Evolutionary conservation across 805 yeast genomes (phyloP).

Genomic region (Maudiozyma turicensis): DNA sequence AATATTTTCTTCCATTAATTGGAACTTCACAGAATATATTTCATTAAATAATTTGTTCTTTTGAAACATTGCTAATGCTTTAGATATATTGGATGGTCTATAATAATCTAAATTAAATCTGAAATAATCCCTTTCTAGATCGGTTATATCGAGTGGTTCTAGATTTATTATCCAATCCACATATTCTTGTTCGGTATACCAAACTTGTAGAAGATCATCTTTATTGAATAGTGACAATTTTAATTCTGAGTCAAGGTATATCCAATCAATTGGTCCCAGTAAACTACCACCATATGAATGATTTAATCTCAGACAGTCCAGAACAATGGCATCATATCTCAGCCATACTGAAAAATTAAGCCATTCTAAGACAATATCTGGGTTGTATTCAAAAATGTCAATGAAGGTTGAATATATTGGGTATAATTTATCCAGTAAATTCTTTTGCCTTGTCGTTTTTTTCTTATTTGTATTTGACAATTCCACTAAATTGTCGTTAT

Average conservation of each 20-base stretch:
- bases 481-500: not conserved
- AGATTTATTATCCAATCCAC: constrained; percentile 13
- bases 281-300: constrained; percentile 17
- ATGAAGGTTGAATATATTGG: constrained; percentile 14
- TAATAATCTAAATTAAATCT: constrained; percentile 13
- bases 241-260: constrained; percentile 12
- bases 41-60: constrained; percentile 6
- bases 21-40: constrained; percentile 10
- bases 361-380: constrained; percentile 18
- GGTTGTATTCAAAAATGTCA: constrained; percentile 19
- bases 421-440: constrained; percentile 6
- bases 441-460: constrained; percentile 1
- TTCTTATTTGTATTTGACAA: not conserved
- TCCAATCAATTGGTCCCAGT: constrained; percentile 18
- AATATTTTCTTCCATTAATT: constrained; percentile 7
- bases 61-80: constrained; percentile 5
- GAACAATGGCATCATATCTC: constrained; percentile 22
- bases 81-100: constrained; percentile 2
- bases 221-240: constrained; percentile 17
- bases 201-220: constrained; percentile 19
- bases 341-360: constrained; percentile 18
- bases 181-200: constrained; percentile 23
- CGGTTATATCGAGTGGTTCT: constrained; percentile 4
- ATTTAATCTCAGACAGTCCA: constrained; percentile 23
- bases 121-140: constrained; percentile 7